Conservation (phyloP, 306 rosid species). For the Sechiopsis laciniata region DNA sequence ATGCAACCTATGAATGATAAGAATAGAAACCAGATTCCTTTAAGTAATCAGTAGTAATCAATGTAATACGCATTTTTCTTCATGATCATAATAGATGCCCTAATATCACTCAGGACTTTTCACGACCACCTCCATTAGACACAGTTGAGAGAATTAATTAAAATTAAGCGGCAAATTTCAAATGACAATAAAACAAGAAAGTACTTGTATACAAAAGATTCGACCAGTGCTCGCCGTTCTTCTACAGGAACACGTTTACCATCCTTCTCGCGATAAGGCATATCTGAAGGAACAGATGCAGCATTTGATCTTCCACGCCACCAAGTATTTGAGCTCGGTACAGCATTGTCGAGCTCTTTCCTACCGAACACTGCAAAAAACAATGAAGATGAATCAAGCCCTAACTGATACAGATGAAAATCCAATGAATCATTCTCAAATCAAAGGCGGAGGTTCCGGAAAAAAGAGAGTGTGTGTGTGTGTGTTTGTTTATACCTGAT, state of each 20-base stretch:
- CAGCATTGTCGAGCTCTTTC: slow-evolving; percentile 1
- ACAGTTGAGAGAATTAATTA: neutral
- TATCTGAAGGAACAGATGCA: neutral
- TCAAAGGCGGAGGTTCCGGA: neutral
- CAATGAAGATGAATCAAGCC: neutral
- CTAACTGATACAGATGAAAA: neutral
- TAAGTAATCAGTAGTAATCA: neutral
- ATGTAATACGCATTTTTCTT: neutral
- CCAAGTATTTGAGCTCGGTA: neutral
- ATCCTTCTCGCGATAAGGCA: neutral
- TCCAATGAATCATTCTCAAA: neutral
- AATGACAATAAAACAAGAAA: neutral
- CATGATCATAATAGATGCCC: neutral
- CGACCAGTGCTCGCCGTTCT: slow-evolving; percentile 4
- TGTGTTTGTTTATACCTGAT: neutral
- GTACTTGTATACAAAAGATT: slow-evolving; percentile 22
- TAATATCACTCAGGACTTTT: neutral
- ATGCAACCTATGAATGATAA: neutral
- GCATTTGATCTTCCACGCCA: slow-evolving; percentile 18
- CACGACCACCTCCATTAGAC: neutral
- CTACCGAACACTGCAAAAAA: slow-evolving; percentile 1
- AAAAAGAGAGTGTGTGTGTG: neutral
- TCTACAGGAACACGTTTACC: slow-evolving; percentile 1
- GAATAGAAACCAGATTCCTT: neutral
- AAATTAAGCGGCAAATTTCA: neutral